phyloP scores from a whole-genome alignment of 2,329 filamentous ascomycete species.

The Coniella lustricola region DNA sequence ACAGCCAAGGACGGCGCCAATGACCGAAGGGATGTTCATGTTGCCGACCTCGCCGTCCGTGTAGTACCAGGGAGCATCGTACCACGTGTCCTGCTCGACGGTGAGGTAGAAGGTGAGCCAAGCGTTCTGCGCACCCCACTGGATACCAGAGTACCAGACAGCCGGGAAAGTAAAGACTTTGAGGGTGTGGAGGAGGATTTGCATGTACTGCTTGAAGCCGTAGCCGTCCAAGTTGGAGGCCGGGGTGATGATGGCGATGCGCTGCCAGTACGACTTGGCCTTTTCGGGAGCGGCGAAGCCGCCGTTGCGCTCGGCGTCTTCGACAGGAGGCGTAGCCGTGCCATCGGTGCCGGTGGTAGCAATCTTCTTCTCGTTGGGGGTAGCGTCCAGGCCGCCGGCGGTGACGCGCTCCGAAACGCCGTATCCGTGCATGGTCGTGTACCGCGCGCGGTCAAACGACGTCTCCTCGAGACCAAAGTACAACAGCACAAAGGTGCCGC shows the following conservation, averaged over 20 bases:
- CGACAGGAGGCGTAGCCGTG: constrained; percentile 10
- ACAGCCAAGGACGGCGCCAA: constrained; percentile 21
- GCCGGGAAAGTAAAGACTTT: constrained; percentile 33
- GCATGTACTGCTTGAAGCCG: constrained; percentile 46
- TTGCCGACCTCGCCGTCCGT: constrained; percentile 24
- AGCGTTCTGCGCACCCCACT: constrained; percentile 43
- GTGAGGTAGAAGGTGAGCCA: constrained; percentile 49
- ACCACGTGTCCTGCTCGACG: constrained; percentile 42
- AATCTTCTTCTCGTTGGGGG: constrained; percentile 16
- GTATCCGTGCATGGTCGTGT: constrained; percentile 22
- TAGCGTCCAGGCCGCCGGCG: constrained; percentile 6
- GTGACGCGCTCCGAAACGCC: constrained; percentile 20
- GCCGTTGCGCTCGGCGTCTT: constrained; percentile 13
- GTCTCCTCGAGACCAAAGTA: constrained; percentile 51
- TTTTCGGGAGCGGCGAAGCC: constrained; percentile 20
- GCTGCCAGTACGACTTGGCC: constrained; percentile 45
- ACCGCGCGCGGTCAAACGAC: constrained; percentile 36
- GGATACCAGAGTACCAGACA: constrained; percentile 32
- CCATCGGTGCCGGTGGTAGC: neutral
- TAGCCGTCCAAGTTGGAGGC: constrained; percentile 46
- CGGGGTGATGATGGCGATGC: constrained; percentile 49
- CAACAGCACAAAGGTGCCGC: constrained; percentile 22
- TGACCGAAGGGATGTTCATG: constrained; percentile 22
- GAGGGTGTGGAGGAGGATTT: constrained; percentile 46
- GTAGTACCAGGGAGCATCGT: constrained; percentile 27